Evolutionary conservation across 306 rosid genomes (phyloP).

Genomic region (Cicer judaicum): DNA sequence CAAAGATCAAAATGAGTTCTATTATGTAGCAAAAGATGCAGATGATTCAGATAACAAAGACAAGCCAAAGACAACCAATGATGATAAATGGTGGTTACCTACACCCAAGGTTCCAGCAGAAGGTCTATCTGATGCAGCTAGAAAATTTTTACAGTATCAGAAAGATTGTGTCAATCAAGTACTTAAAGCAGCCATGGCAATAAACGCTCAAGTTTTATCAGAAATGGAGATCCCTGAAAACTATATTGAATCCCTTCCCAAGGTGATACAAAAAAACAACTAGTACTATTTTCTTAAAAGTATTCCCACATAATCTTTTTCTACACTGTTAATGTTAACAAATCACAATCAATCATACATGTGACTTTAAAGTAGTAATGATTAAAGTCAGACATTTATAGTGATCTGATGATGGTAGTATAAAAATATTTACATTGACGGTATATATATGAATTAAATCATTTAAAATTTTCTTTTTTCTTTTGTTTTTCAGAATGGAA

Average conservation of each 20-base stretch:
- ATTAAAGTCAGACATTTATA: too few species aligned
- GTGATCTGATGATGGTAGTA: too few species aligned
- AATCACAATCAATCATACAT: too few species aligned
- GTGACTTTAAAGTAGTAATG: too few species aligned
- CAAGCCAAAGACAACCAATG: slow-evolving; percentile 52
- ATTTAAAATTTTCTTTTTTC: not conserved
- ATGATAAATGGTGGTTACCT: slow-evolving; percentile 99
- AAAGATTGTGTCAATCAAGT: slow-evolving; percentile 97
- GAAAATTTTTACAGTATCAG: slow-evolving; percentile 87
- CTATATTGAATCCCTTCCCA: slow-evolving; percentile 88
- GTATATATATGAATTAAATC: too few species aligned
- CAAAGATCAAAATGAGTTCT: slow-evolving; percentile 79
- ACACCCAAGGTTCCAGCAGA: slow-evolving; percentile 80
- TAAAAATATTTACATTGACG: too few species aligned
- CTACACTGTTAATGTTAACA: not conserved
- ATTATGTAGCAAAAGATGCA: slow-evolving; percentile 71
- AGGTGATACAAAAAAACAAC: slow-evolving; percentile 59
- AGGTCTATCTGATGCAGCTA: slow-evolving; percentile 79
- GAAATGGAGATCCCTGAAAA: slow-evolving; percentile 97
- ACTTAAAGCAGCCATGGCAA: slow-evolving; percentile 99
- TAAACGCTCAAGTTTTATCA: slow-evolving; percentile 85
- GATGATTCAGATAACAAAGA: slow-evolving; percentile 62
- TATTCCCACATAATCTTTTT: not conserved
- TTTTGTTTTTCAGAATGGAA: slow-evolving; percentile 70
- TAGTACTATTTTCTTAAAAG: not conserved